phyloP scores from a whole-genome alignment of 2,329 filamentous ascomycete genomes.

The Calycina herbarum region DNA sequence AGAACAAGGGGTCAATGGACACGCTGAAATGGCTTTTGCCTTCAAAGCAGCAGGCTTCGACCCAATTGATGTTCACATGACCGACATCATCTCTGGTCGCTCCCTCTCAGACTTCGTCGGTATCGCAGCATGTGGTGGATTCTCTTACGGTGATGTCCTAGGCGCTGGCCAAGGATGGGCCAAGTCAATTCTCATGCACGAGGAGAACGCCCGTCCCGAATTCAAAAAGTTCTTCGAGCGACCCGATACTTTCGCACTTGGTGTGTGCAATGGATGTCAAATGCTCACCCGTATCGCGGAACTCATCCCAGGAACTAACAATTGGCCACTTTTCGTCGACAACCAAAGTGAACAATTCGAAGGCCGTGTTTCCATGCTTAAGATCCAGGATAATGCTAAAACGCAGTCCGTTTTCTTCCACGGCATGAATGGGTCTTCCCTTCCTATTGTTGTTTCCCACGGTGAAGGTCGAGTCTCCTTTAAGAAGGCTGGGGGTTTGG shows the following conservation, averaged over 20 bases:
- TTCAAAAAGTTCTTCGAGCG: constrained; percentile 86
- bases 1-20: constrained; percentile 93
- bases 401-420: constrained; percentile 80
- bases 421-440: constrained; percentile 77
- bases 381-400: constrained; percentile 63
- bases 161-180: constrained; percentile 98
- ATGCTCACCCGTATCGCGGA: constrained; percentile 83
- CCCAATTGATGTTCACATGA: constrained; percentile 95
- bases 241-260: constrained; percentile 85
- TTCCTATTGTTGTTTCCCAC: constrained; percentile 88
- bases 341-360: constrained; percentile 90
- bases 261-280: constrained; percentile 97
- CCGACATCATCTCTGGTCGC: constrained; percentile 77
- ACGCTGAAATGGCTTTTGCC: constrained; percentile 97
- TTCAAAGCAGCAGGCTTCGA: constrained; percentile 91
- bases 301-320: constrained; percentile 78
- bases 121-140: constrained; percentile 92
- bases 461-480: constrained; percentile 85
- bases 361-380: constrained; percentile 82
- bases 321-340: constrained; percentile 84
- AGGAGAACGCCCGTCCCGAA: constrained; percentile 67
- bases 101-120: constrained; percentile 83
- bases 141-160: constrained; percentile 85
- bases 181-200: constrained; percentile 85
- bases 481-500: constrained; percentile 50